A percentile compares a stretch with the other conserved stretches of the same genome.
Conservation (phyloP, 1,284 basidiomycete species). For the Tilletia walkeri region DNA sequence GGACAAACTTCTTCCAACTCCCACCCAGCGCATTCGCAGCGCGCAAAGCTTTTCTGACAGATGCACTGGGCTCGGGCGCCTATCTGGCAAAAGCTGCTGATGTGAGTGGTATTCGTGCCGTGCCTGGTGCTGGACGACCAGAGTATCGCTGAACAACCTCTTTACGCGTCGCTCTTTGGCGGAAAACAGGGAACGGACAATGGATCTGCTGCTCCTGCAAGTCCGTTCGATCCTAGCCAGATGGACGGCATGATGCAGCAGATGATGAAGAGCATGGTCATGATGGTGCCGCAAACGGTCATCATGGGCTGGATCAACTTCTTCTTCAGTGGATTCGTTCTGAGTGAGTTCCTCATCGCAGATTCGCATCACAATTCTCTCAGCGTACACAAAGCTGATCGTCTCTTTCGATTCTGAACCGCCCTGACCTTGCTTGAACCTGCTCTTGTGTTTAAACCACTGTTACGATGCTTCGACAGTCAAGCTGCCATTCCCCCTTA, state of each 20-base stretch:
- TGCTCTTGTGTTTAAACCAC: no score
- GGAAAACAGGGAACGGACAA: constrained; percentile 26
- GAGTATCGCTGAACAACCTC: no score
- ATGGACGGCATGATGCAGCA: constrained; percentile 99
- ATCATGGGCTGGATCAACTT: constrained; percentile 99
- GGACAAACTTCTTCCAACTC: constrained; percentile 43
- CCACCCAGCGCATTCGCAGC: constrained; percentile 39
- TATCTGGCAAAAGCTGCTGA: constrained; percentile 42
- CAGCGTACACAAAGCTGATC: not conserved
- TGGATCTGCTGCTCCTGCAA: constrained; percentile 56
- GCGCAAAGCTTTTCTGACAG: constrained; percentile 39
- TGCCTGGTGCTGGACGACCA: no score
- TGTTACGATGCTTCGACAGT: constrained; percentile 54
- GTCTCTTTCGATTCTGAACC: no score
- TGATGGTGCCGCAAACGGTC: constrained; percentile 67
- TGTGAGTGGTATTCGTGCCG: constrained; percentile 16
- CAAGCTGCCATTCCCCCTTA: constrained; percentile 94
- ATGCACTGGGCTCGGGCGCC: constrained; percentile 40
- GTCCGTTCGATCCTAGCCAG: constrained; percentile 76
- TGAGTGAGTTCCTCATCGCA: constrained; percentile 65
- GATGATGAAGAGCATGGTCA: constrained; percentile 96
- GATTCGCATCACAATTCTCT: not conserved
- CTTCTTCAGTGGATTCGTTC: constrained; percentile 96
- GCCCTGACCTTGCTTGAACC: no score
- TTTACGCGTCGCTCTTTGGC: no score